Evolutionary conservation across 306 rosid genomes (phyloP).

Genomic region (Prunus mume): DNA sequence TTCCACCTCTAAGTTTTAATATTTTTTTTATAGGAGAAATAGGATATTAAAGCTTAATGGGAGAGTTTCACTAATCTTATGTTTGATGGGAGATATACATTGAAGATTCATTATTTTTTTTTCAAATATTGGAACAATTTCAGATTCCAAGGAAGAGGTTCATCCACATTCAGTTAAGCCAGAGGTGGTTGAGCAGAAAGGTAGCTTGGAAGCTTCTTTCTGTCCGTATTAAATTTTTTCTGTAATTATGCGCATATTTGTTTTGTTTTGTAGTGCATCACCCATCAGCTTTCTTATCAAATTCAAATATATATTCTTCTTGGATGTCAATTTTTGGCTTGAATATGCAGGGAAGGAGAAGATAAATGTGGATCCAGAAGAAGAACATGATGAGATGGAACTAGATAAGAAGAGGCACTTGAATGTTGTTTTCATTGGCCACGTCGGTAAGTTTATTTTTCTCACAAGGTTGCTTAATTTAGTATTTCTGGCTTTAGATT

Average conservation of each 20-base stretch:
- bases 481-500: neutral
- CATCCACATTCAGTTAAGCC: conserved; percentile 21
- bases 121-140: conserved; percentile 26
- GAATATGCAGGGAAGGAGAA: conserved; percentile 49
- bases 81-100: neutral
- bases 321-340: conserved; percentile 29
- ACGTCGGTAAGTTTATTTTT: conserved; percentile 67
- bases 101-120: no score
- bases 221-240: neutral
- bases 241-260: conserved; percentile 1
- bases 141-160: conserved; percentile 48
- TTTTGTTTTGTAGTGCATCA: neutral
- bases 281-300: neutral
- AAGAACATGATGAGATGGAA: conserved; percentile 32
- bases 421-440: conserved; percentile 95
- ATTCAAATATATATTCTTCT: conserved; percentile 11
- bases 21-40: neutral
- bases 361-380: conserved; percentile 32
- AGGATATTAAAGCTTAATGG: neutral
- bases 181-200: conserved; percentile 51
- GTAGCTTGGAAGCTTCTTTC: conserved; percentile 28
- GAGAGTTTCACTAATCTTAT: neutral
- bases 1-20: neutral
- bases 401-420: conserved; percentile 60
- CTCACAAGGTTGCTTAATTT: neutral